Evolutionary conservation across 495 filamentous ascomycete species (phyloP), one percentile per base, ranked within the genome.

Genomic region (Baudoinia panamericana): DNA sequence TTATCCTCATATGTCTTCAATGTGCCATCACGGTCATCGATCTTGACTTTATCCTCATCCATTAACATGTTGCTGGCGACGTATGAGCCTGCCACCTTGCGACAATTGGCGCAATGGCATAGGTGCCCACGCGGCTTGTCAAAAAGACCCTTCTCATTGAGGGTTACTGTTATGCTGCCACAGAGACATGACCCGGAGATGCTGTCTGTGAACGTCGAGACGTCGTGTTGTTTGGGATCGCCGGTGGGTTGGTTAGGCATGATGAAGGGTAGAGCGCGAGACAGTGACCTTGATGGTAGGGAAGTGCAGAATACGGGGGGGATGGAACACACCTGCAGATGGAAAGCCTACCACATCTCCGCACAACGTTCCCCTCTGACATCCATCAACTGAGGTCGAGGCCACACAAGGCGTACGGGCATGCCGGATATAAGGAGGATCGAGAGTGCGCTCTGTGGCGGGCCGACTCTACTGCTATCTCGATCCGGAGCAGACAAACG

Each of bases 61-160:
- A 67, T 64, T 1, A 52, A 30, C 3, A 67, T 44, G 33, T 66
- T 67, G 11, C 47, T 29, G 0, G 57, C 46, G 22, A 50, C 51
- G 36, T 45, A 56, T 8, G 59, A 60, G 11, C 68, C 67, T 1
- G 65, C 48, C 21, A 59, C 56, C 50, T 67, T 69, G 20, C 56
- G 48, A 45, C 57, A 61, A 30, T 61, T 61, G 1, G 49, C 29
- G 48, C 57, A 61, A 38, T 61, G 56, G 52, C 57, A 61, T 1
- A 61, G 37, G 30, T 58, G 51, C 2, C 62, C 62, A 32, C 61
- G 45, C n/a, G 30, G 51, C 2, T 37, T 36, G 9, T 43, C 46
- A 47, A 66, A 66, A 39, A 67, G 57, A 3, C 60, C 51, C 1
- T 28, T 12, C 43, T 64, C 63, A 15, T 53, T 50, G 49, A 67